These are phyloP conservation scores for Barnettozyma californica DNA, from an alignment of 805 yeast species.

Conservation along the genomic window DNA sequence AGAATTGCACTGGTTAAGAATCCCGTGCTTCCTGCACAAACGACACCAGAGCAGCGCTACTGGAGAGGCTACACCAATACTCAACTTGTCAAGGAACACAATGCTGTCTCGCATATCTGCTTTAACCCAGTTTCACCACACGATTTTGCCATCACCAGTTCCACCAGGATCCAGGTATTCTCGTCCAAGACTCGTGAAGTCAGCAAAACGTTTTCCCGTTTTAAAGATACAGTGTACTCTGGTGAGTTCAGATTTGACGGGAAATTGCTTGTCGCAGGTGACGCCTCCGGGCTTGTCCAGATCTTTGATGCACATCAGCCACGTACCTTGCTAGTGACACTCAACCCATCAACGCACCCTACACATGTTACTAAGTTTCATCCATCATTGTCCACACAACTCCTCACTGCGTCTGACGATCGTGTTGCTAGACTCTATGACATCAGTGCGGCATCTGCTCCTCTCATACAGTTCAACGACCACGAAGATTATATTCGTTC, in stretches of 20 bases:
- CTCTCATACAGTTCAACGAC: constrained; percentile 60
- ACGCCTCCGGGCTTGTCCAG: constrained; percentile 89
- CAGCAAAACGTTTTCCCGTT: constrained; percentile 75
- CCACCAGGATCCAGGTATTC: constrained; percentile 87
- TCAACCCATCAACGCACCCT: constrained; percentile 81
- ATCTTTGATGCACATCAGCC: constrained; percentile 82
- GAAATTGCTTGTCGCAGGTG: constrained; percentile 86
- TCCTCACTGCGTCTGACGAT: constrained; percentile 90
- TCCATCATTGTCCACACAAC: constrained; percentile 63
- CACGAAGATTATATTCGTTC: constrained; percentile 88
- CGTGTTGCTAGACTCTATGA: constrained; percentile 84
- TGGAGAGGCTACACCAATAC: constrained; percentile 88
- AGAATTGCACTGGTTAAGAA: constrained; percentile 61
- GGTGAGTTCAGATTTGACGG: constrained; percentile 94
- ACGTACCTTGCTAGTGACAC: constrained; percentile 69
- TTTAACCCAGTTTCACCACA: constrained; percentile 84
- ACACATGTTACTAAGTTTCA: constrained; percentile 93
- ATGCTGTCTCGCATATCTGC: constrained; percentile 80
- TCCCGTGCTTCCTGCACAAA: constrained; percentile 75
- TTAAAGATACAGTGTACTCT: constrained; percentile 86
- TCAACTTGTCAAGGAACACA: constrained; percentile 87
- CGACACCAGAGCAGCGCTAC: constrained; percentile 89
- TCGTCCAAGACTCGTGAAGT: constrained; percentile 94
- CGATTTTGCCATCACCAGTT: constrained; percentile 90
- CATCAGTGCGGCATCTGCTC: constrained; percentile 70